Conservation (phyloP, 2,329 filamentous ascomycete genomes). For the Periconia sp. region DNA sequence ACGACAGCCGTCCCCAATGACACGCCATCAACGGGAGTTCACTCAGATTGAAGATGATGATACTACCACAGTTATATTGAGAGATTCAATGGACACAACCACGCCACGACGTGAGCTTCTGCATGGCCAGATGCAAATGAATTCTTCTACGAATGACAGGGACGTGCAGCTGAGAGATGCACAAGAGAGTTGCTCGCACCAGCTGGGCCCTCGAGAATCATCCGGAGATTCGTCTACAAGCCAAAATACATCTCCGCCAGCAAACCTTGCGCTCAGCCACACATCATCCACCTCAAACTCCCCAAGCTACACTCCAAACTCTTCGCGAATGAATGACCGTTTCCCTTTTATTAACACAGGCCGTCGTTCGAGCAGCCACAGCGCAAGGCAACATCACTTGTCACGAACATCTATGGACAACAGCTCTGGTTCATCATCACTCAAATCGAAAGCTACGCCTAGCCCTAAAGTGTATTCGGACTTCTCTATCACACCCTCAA, state of each 20-base stretch:
- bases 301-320: slow-evolving; percentile 23
- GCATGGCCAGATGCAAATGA: too few relatives aligned
- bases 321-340: slow-evolving; percentile 53
- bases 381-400: slow-evolving; percentile 21
- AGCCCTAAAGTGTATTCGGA: slow-evolving; percentile 26
- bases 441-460: slow-evolving; percentile 19
- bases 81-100: slow-evolving; percentile 11
- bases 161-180: not conserved
- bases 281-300: slow-evolving; percentile 14
- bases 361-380: slow-evolving; percentile 35
- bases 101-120: slow-evolving; percentile 7
- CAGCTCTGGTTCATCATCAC: slow-evolving; percentile 18
- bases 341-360: slow-evolving; percentile 50
- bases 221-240: too few relatives aligned
- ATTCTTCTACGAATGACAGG: too few relatives aligned
- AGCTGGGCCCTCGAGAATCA: too few relatives aligned
- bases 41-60: slow-evolving; percentile 37
- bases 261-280: slow-evolving; percentile 7
- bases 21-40: slow-evolving; percentile 23
- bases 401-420: slow-evolving; percentile 21
- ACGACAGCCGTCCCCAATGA: slow-evolving; percentile 1
- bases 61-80: slow-evolving; percentile 24
- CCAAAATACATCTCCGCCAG: too few relatives aligned
- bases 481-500: slow-evolving; percentile 17
- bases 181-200: too few relatives aligned